Conservation (phyloP, 257 asterid genomes). For the Coffea canephora region DNA sequence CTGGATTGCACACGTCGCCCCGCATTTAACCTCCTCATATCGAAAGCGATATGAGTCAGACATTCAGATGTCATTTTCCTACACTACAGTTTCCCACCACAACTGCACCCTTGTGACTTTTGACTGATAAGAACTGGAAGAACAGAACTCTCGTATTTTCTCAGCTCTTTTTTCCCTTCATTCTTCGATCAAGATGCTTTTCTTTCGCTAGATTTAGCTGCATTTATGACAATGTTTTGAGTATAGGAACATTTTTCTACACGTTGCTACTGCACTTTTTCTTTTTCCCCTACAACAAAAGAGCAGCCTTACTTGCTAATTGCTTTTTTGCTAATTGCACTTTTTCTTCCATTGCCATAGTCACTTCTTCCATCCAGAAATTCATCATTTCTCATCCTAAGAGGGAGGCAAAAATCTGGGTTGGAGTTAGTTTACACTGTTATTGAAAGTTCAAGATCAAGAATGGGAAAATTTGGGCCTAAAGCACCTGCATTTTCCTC, state of each 20-base stretch:
- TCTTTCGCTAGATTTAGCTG: not conserved
- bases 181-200: not conserved
- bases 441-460: not conserved
- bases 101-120: too few species aligned
- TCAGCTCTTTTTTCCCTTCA: not conserved
- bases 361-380: not conserved
- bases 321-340: not conserved
- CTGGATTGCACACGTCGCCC: not conserved
- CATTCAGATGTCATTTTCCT: not conserved
- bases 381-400: not conserved
- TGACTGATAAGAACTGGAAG: not conserved
- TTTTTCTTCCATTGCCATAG: not conserved
- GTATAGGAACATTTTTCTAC: not conserved
- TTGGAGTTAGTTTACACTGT: not conserved
- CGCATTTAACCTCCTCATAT: not conserved
- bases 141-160: not conserved
- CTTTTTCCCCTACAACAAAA: not conserved
- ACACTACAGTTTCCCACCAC: not conserved
- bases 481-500: conserved; percentile 13
- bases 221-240: not conserved
- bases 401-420: not conserved
- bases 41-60: not conserved
- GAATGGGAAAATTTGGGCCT: conserved; percentile 22
- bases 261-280: not conserved
- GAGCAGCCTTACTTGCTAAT: too few species aligned